Base-by-base conservation (phyloP, 2,329 filamentous ascomycete species). In the Ascochyta koolunga region DNA sequence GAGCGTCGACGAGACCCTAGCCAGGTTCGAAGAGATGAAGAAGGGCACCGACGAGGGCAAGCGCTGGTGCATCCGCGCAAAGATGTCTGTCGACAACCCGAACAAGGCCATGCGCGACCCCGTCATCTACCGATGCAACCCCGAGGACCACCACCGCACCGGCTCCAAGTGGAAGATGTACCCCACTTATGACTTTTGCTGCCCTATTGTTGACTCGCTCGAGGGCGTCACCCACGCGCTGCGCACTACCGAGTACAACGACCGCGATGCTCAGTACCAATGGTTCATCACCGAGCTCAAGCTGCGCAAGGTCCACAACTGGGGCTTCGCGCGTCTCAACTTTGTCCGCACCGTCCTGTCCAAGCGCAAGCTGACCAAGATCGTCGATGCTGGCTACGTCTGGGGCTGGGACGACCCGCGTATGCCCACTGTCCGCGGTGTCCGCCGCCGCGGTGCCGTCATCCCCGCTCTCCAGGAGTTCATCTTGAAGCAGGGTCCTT, bases 71-170 rank as follows among this genome's bases (percentile, higher is more conserved):
- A 96, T 99, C 63, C 89, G 95, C 56, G 95, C 95, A 54, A 97
- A 96, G 82, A 90, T 98, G 66, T 93, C 91, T 1, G 86, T 90
- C 65, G 90, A 96, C 75, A 89, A 95, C 78, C 89, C 89, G 61
- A 98, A 99, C 82, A 96, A 96, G 78, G 91, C 95, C 47, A 88
- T 98, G 85, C 86, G 95, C 62, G 95, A 99, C 75, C 95, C 95
- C 11, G 93, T 98, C 76, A 96, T 99, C 75, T 98, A 97, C 82
- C 88, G 95, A 63, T 97, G 92, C 84, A 96, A 96, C 69, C 81
- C 84, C 5, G 72, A 82, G 42, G 74, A 80, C 10, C 89, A 95
- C 75, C 90, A 95, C 79, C 86, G 90, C 64, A 95, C 90, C 1
- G 90, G 90, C 27, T 84, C 80, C 53, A 86, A 82, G 58, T 93